These are phyloP conservation scores for Elsinoe ampelina DNA, from an alignment of 2,329 filamentous ascomycete species.

Conservation along the genomic window DNA sequence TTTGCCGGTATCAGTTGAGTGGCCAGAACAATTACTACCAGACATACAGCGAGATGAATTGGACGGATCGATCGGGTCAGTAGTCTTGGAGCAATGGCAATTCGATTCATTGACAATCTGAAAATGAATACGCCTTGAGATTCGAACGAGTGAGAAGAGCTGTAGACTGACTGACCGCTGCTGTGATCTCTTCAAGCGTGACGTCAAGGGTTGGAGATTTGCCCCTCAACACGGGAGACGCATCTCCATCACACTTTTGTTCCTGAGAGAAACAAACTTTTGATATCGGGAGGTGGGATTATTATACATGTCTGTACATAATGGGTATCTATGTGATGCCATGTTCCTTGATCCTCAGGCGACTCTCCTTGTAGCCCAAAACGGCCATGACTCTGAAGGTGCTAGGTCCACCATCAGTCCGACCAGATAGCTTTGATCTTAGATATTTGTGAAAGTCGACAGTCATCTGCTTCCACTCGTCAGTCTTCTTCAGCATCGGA, in stretches of 20 bases:
- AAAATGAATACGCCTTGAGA: neutral
- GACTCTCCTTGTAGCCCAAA: constrained; percentile 44
- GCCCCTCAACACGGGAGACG: neutral
- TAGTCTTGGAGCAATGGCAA: neutral
- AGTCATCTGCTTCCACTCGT: constrained; percentile 14
- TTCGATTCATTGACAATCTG: constrained; percentile 8
- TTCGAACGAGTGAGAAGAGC: neutral
- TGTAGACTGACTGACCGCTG: neutral
- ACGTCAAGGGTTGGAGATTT: constrained; percentile 1
- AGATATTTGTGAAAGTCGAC: constrained; percentile 44
- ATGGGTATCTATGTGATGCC: neutral
- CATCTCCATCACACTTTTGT: neutral
- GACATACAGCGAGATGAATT: constrained; percentile 6
- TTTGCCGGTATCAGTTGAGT: constrained; percentile 11
- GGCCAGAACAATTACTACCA: neutral
- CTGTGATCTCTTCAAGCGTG: neutral
- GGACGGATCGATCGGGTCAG: neutral
- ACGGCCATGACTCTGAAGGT: constrained; percentile 46
- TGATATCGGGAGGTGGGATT: neutral
- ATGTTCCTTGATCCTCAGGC: constrained; percentile 27
- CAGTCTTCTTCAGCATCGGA: constrained; percentile 15
- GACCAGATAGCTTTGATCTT: constrained; percentile 47
- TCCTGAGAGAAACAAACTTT: neutral
- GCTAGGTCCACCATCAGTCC: constrained; percentile 42
- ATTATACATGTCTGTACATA: neutral